Percentiles rank a stretch among this genome's conserved stretches.
Conservation (phyloP, 805 yeast species). For the Brettanomyces bruxellensis region DNA sequence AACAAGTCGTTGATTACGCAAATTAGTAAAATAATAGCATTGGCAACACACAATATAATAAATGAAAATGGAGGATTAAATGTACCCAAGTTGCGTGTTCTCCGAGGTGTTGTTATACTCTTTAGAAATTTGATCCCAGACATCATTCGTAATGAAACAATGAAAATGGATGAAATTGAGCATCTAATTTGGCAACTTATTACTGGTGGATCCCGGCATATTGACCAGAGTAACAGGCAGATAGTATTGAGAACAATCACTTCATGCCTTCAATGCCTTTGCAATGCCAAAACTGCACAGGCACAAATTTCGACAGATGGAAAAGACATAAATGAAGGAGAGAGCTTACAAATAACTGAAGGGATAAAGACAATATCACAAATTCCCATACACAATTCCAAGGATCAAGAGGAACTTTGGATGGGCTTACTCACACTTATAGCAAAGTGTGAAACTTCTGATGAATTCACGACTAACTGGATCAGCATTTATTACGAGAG, state of each 20-base stretch:
- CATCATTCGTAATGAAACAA: background rate
- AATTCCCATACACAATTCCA: no score
- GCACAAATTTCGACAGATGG: background rate
- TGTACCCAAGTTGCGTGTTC: background rate
- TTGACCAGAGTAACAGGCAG: background rate
- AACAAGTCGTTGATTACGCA: background rate
- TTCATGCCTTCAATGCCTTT: background rate
- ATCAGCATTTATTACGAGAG: background rate
- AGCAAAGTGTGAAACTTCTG: background rate
- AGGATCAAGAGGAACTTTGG: background rate
- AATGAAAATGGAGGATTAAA: background rate
- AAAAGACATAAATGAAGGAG: no score
- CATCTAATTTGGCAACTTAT: background rate
- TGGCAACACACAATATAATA: background rate
- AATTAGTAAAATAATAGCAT: background rate
- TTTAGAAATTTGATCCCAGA: background rate
- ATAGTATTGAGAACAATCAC: background rate
- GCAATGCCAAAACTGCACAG: background rate
- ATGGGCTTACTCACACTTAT: background rate
- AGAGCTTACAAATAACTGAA: no score
- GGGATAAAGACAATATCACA: no score
- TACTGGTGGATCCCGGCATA: no score
- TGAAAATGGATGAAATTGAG: background rate
- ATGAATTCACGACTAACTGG: background rate
- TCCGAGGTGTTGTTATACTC: background rate